Percentiles rank a stretch among this genome's conserved stretches.
phyloP scores from a whole-genome alignment of 2,329 filamentous ascomycete species.

The Monascus ruber region DNA sequence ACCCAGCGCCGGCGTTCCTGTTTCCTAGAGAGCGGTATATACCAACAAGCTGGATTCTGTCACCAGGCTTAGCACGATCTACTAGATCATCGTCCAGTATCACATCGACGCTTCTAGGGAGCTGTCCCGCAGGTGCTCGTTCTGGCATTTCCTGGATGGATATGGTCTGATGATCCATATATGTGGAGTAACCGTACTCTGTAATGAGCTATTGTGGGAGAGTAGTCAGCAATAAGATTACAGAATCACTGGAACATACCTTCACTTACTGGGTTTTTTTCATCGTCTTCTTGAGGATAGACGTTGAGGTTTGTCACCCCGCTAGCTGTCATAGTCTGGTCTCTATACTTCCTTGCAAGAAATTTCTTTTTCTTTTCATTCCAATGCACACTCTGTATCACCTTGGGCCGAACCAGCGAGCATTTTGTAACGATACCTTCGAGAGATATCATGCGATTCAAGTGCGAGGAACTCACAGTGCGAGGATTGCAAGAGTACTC shows the following conservation, averaged over 20 bases:
- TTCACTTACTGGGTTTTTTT: conserved; percentile 62
- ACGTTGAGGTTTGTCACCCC: conserved; percentile 81
- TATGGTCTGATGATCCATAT: conserved; percentile 92
- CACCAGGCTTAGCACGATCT: conserved; percentile 87
- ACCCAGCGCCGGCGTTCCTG: conserved; percentile 79
- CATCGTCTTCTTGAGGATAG: conserved; percentile 86
- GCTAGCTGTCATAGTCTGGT: conserved; percentile 91
- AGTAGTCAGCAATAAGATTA: conserved; percentile 6
- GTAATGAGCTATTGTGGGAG: conserved; percentile 54
- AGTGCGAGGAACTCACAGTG: conserved; percentile 74
- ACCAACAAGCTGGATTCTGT: conserved; percentile 92
- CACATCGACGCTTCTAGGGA: conserved; percentile 90
- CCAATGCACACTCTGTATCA: conserved; percentile 97
- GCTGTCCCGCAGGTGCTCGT: conserved; percentile 83
- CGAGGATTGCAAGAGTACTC: conserved; percentile 90
- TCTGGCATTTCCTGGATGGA: conserved; percentile 99
- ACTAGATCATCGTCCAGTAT: conserved; percentile 95
- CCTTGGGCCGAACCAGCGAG: conserved; percentile 87
- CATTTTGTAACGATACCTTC: conserved; percentile 97
- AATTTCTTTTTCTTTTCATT: conserved; percentile 80
- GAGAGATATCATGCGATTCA: conserved; percentile 94
- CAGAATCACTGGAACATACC: neutral
- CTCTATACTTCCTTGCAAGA: conserved; percentile 78
- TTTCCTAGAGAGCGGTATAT: conserved; percentile 92
- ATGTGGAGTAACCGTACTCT: conserved; percentile 92